Evolutionary conservation across 768 basidiomycete genomes (phyloP).

Genomic region (Daedalea quercina): DNA sequence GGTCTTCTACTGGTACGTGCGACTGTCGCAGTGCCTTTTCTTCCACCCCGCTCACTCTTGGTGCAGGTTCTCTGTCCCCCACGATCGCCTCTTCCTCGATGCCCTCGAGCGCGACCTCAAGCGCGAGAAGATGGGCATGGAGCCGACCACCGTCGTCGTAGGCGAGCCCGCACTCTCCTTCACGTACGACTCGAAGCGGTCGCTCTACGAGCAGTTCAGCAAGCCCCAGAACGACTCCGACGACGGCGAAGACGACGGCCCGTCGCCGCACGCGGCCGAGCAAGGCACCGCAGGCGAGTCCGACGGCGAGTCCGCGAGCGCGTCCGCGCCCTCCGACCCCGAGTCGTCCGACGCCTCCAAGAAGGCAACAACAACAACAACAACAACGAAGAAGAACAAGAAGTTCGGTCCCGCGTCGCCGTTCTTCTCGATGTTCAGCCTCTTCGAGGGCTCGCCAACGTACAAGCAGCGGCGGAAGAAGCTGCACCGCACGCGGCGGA

Average conservation of each 20-base stretch:
- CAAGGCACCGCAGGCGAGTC: slow-evolving; percentile 7
- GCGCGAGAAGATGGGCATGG: slow-evolving; percentile 85
- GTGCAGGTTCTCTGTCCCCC: slow-evolving; percentile 90
- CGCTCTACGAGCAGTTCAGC: slow-evolving; percentile 86
- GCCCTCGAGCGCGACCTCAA: slow-evolving; percentile 95
- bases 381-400: slow-evolving; percentile 7
- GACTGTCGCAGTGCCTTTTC: background rate
- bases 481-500: slow-evolving; percentile 32
- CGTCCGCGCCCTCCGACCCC: slow-evolving; percentile 17
- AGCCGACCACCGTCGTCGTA: slow-evolving; percentile 69
- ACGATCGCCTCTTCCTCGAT: slow-evolving; percentile 94
- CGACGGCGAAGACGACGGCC: slow-evolving; percentile 26
- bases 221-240: slow-evolving; percentile 31
- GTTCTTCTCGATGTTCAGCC: slow-evolving; percentile 61
- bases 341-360: slow-evolving; percentile 11
- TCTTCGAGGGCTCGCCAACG: slow-evolving; percentile 77
- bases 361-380: no score
- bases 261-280: slow-evolving; percentile 27
- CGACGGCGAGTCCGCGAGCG: slow-evolving; percentile 1
- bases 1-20: slow-evolving; percentile 90
- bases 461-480: slow-evolving; percentile 91
- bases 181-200: slow-evolving; percentile 79
- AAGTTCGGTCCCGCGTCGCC: slow-evolving; percentile 26
- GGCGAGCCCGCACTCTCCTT: slow-evolving; percentile 88
- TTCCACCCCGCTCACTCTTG: slow-evolving; percentile 16